Base-by-base conservation (phyloP, 23 red algal species). In the Gracilaria gracilis region DNA sequence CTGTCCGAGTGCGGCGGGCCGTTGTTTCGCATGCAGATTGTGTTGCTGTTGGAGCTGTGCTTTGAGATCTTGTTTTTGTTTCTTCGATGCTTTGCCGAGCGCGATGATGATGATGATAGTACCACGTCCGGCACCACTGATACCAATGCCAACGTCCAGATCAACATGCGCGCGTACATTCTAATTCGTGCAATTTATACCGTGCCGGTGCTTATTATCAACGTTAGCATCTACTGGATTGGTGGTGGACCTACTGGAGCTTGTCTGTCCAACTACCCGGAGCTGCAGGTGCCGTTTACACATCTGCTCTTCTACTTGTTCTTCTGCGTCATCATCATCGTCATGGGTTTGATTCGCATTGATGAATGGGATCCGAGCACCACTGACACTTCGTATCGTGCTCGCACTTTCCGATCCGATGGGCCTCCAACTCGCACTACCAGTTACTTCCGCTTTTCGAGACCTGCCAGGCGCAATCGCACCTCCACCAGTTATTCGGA, bases 41-140 rank as follows among this genome's bases (percentile, higher is more conserved):
- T 91, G 24, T 73, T 91, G 50, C 42, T 91, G 23, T 31, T 91
- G 54, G 87, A 91, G 57, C 75, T 91, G 36, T 73, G 72, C 17
- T 53, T 80, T 38, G 87, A 91, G 76, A 74, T 67, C 42, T 46
- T 81, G 35, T 91, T 91, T 53, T 25, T 81, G 28, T 64, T 91
- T 51, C 39, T 91, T 14, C 17, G 54, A 23, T 91, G 87, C 38
- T 64, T 80, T 27, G 72, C 61, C 0, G 61, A 44, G 9, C 47
- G 61, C 15, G 75, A 91, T 36, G 61, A 67, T 55, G 66, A 76
- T 46, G 84, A 88, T 34, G 40, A 59, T 16, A 27, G 54, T 0
- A 27, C 4, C 37, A 42, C 79, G 23, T 40, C 58, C 4, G 38
- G 40, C 15, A 49, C 72, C 14, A 77, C 39, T 9, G 72, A 46